Evolutionary conservation across 208 protist genomes (phyloP).

Genomic region (Eutreptiella sp.): DNA sequence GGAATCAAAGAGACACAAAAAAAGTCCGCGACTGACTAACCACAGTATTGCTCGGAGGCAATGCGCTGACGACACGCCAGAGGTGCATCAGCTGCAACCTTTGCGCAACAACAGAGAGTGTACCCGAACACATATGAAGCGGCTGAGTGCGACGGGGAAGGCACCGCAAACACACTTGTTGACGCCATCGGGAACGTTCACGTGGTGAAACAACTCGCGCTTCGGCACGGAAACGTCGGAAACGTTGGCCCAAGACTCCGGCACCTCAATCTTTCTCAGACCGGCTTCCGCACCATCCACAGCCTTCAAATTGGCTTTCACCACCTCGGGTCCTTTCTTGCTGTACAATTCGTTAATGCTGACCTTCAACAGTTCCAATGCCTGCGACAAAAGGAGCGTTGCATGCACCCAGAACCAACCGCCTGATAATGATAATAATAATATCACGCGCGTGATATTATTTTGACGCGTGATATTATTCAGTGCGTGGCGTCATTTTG

Average conservation of each 20-base stretch:
- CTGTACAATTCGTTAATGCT: constrained; percentile 13
- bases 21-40: too few species aligned
- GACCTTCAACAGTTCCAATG: constrained; percentile 19
- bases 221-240: background rate
- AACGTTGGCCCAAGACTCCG: constrained; percentile 3
- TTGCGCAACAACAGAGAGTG: too few species aligned
- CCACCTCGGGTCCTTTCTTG: constrained; percentile 16
- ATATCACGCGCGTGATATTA: too few species aligned
- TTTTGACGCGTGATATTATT: too few species aligned
- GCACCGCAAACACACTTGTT: background rate
- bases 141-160: too few species aligned
- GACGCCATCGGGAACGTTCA: background rate
- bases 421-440: too few species aligned
- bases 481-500: too few species aligned
- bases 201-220: constrained; percentile 3
- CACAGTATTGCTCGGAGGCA: too few species aligned
- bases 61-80: too few species aligned
- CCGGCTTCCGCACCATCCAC: constrained; percentile 4
- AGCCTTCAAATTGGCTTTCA: constrained; percentile 22
- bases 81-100: too few species aligned
- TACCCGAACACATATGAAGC: too few species aligned
- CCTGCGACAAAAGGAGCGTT: constrained; percentile 12
- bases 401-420: constrained; percentile 12
- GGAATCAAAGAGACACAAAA: too few species aligned
- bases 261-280: constrained; percentile 6